Evolutionary conservation across 345 rosid species (phyloP).

Genomic region (Trapa incisa): DNA sequence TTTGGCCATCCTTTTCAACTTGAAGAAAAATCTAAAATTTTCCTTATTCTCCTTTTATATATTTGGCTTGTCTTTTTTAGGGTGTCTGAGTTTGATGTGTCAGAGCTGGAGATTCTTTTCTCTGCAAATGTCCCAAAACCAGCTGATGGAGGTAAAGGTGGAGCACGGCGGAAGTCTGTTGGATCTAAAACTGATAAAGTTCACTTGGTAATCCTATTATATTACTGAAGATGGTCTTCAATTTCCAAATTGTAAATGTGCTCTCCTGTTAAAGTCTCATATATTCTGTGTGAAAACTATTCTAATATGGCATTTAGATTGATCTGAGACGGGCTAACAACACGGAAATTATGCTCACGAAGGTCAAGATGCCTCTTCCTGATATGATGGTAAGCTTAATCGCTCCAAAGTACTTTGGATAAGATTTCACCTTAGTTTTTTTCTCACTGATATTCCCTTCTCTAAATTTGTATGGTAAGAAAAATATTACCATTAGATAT

Average conservation of each 20-base stretch:
- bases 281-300: neutral
- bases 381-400: conserved; percentile 92
- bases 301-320: conserved; percentile 35
- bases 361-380: conserved; percentile 96
- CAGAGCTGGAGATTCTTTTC: conserved; percentile 85
- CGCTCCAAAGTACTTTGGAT: neutral
- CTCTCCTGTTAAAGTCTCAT: neutral
- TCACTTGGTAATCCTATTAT: conserved; percentile 45
- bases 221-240: neutral
- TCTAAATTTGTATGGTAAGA: neutral
- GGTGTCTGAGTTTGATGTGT: conserved; percentile 84
- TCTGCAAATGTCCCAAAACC: conserved; percentile 72
- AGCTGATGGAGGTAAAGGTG: conserved; percentile 44
- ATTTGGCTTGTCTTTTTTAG: conserved; percentile 21
- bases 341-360: conserved; percentile 99
- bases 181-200: conserved; percentile 86
- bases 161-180: conserved; percentile 52
- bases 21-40: neutral
- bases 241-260: neutral
- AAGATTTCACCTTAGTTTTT: neutral
- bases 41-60: conserved; percentile 3
- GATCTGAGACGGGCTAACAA: conserved; percentile 96
- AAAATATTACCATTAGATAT: neutral
- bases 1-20: neutral
- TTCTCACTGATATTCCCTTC: neutral